These are phyloP conservation scores for Cinnamomum micranthum DNA, from an alignment of 164 flowering plant species.

Conservation along the genomic window DNA sequence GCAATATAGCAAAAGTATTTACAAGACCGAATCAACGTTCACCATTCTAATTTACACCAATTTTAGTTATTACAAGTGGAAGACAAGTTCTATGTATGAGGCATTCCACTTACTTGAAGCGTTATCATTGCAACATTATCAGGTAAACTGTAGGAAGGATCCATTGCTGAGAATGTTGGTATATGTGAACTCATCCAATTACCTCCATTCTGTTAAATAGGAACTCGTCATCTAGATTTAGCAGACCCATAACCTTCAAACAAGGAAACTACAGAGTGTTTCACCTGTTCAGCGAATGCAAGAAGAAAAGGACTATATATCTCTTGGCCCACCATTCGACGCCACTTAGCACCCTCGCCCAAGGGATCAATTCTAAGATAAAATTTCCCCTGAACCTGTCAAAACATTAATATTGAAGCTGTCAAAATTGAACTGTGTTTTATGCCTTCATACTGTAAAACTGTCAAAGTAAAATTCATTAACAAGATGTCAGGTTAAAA, in stretches of 20 bases:
- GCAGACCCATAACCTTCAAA: not conserved
- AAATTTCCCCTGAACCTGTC: conserved; percentile 79
- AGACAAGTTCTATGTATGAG: not conserved
- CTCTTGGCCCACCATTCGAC: conserved; percentile 84
- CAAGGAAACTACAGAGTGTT: conserved; percentile 2
- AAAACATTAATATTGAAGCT: not conserved
- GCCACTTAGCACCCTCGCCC: conserved; percentile 96
- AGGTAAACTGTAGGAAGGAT: conserved; percentile 68
- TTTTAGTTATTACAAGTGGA: not conserved
- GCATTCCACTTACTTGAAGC: conserved; percentile 49
- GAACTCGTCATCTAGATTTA: conserved; percentile 8
- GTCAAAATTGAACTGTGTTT: not conserved
- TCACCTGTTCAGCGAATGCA: conserved; percentile 85
- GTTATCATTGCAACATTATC: conserved; percentile 74
- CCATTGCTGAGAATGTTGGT: conserved; percentile 58
- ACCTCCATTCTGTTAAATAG: conserved; percentile 54
- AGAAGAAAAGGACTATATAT: conserved; percentile 86
- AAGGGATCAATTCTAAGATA: conserved; percentile 72
- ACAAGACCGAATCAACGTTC: no score
- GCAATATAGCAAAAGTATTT: no score
- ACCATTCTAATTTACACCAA: not conserved
- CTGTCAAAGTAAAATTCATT: not conserved
- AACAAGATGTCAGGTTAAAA: not conserved
- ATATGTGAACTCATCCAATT: conserved; percentile 45
- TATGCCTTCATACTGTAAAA: not conserved